These are phyloP conservation scores for Candida albicans DNA, from an alignment of 1,139 yeast genomes.

Conservation along the genomic window DNA sequence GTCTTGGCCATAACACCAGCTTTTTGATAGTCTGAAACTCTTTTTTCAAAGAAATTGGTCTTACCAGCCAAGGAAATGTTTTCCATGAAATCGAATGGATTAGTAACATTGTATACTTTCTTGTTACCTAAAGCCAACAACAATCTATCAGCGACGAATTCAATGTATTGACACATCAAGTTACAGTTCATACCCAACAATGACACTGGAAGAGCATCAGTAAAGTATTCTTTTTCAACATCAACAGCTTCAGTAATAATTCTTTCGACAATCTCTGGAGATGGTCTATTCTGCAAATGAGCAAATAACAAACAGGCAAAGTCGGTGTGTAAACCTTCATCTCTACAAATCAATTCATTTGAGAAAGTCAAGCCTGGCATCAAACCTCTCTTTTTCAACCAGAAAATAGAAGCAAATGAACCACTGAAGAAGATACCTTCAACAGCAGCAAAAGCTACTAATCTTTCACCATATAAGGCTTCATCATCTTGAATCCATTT, in stretches of 20 bases:
- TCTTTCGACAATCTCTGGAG: constrained; percentile 69
- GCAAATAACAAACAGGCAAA: constrained; percentile 94
- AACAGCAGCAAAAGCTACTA: constrained; percentile 98
- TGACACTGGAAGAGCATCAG: constrained; percentile 89
- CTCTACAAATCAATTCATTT: constrained; percentile 95
- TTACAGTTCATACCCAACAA: constrained; percentile 90
- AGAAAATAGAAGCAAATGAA: constrained; percentile 95
- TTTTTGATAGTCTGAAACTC: constrained; percentile 98
- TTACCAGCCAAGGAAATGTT: constrained; percentile 96
- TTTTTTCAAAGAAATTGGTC: constrained; percentile 98
- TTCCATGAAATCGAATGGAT: constrained; percentile 99
- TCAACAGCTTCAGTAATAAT: constrained; percentile 94
- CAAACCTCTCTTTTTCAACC: constrained; percentile 96
- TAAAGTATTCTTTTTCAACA: constrained; percentile 91
- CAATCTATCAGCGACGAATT: constrained; percentile 95
- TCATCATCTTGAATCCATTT: constrained; percentile 90
- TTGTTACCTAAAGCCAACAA: constrained; percentile 86
- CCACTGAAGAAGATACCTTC: constrained; percentile 99
- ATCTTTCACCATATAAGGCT: constrained; percentile 90
- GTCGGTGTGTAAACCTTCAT: constrained; percentile 98
- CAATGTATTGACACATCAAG: constrained; percentile 96
- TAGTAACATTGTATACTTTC: constrained; percentile 81
- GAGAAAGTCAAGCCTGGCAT: constrained; percentile 99
- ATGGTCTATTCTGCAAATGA: constrained; percentile 88
- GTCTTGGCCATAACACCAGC: constrained; percentile 90